Percentiles rank a stretch among this genome's conserved stretches.
These are phyloP conservation scores for Backusella parvicylindrica DNA, from an alignment of 192 early-diverging fungal genomes.

Conservation along the genomic window DNA sequence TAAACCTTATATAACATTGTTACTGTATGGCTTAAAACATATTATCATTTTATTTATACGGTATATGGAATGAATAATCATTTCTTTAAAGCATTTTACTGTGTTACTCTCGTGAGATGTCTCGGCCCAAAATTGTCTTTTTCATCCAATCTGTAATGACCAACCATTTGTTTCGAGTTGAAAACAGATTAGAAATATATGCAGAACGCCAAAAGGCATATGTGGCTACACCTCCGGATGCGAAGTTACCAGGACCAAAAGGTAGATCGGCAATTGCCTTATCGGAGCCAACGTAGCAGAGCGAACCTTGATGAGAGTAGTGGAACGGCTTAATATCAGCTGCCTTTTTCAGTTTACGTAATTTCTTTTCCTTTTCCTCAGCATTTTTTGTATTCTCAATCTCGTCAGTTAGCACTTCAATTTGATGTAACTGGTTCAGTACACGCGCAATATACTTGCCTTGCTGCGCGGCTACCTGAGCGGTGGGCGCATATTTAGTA, in stretches of 20 bases:
- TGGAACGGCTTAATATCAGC: slow-evolving; percentile 63
- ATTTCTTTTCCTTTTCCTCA: slow-evolving; percentile 24
- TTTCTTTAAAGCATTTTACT: background rate
- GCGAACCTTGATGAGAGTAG: slow-evolving; percentile 81
- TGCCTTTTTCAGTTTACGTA: slow-evolving; percentile 28
- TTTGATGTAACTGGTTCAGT: slow-evolving; percentile 59
- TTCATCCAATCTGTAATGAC: slow-evolving; percentile 92
- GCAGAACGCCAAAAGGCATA: slow-evolving; percentile 78
- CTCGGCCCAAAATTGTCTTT: slow-evolving; percentile 85
- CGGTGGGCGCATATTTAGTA: slow-evolving; percentile 77
- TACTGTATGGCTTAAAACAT: background rate
- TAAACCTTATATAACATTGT: background rate
- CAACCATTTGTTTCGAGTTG: slow-evolving; percentile 73
- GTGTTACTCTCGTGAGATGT: slow-evolving; percentile 81
- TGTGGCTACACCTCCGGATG: slow-evolving; percentile 61
- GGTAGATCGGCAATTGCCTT: slow-evolving; percentile 92
- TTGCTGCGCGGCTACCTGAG: slow-evolving; percentile 86
- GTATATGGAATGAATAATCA: background rate
- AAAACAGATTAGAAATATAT: slow-evolving; percentile 77
- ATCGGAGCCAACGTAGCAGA: slow-evolving; percentile 88
- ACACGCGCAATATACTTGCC: slow-evolving; percentile 78
- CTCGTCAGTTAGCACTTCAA: slow-evolving; percentile 34
- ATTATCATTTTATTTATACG: background rate
- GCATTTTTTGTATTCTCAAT: background rate
- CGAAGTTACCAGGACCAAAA: slow-evolving; percentile 60